phyloP scores from a whole-genome alignment of 768 basidiomycete species.

The Suillus tomentosus region DNA sequence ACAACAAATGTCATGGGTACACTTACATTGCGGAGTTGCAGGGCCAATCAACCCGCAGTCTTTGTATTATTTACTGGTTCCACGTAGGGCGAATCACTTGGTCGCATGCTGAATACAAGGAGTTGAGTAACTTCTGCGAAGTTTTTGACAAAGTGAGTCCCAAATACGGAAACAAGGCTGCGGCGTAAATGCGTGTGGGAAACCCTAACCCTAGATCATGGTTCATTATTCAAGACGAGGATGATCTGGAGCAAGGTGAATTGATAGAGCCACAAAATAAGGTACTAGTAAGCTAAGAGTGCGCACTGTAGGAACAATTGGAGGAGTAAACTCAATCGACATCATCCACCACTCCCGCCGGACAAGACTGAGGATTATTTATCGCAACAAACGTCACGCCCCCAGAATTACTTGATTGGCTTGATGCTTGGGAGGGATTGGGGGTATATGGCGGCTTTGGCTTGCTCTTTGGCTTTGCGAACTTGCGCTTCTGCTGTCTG shows the following conservation, averaged over 20 bases:
- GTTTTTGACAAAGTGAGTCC: slow-evolving; percentile 24
- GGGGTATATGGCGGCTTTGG: background rate
- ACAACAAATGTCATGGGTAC: slow-evolving; percentile 18
- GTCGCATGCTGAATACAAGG: slow-evolving; percentile 15
- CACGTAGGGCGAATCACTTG: background rate
- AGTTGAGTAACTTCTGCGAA: background rate
- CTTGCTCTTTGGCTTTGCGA: slow-evolving; percentile 22
- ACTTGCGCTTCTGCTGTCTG: slow-evolving; percentile 46
- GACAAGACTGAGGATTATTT: background rate
- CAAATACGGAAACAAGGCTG: slow-evolving; percentile 34
- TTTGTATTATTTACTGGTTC: slow-evolving; percentile 19
- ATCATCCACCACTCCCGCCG: slow-evolving; percentile 31
- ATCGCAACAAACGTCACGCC: slow-evolving; percentile 17
- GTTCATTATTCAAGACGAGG: background rate
- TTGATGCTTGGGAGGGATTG: background rate
- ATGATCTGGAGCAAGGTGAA: background rate
- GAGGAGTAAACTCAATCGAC: slow-evolving; percentile 29
- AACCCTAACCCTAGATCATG: slow-evolving; percentile 13
- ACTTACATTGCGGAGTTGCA: background rate
- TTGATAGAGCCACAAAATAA: background rate
- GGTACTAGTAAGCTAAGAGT: slow-evolving; percentile 19
- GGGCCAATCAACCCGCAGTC: slow-evolving; percentile 5
- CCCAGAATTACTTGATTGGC: slow-evolving; percentile 2
- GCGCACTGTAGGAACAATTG: slow-evolving; percentile 12
- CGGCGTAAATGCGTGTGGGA: slow-evolving; percentile 16